phyloP scores from a whole-genome alignment of 2,329 filamentous ascomycete species.

The Fonsecaea pedrosoi region DNA sequence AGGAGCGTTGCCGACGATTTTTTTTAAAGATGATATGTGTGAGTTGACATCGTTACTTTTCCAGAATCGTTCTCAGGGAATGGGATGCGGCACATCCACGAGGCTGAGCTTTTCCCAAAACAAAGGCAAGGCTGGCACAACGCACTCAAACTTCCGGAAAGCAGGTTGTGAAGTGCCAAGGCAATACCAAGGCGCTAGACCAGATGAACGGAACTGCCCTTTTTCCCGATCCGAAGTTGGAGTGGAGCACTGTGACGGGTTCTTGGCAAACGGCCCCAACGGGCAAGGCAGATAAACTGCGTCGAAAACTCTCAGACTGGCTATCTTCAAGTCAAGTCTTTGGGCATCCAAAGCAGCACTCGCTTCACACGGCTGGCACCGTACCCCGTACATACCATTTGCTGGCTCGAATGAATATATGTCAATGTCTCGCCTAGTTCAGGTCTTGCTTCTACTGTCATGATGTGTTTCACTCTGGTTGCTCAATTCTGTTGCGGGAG shows the following conservation, averaged over 20 bases:
- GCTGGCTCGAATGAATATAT: neutral
- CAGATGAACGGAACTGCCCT: neutral
- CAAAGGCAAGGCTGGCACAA: neutral
- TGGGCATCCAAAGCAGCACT: neutral
- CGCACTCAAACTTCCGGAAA: neutral
- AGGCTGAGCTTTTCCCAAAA: neutral
- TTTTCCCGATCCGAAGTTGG: neutral
- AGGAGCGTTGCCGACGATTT: neutral
- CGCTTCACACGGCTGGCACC: neutral
- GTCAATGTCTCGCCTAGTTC: constrained; percentile 6
- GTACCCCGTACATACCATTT: neutral
- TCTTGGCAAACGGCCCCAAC: neutral
- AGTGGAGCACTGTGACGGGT: neutral
- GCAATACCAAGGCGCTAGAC: neutral
- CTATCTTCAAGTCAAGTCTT: neutral
- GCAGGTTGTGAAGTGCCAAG: neutral
- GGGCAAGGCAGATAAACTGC: neutral
- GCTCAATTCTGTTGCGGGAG: constrained; percentile 26
- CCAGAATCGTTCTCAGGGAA: too few relatives aligned
- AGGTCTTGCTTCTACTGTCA: constrained; percentile 7
- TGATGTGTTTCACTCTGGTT: constrained; percentile 36
- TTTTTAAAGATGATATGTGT: too few relatives aligned
- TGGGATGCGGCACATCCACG: neutral
- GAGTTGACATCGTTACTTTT: too few relatives aligned
- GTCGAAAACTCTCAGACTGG: neutral